These are phyloP conservation scores for Pseudonectria foliicola DNA, from an alignment of 2,329 filamentous ascomycete species.

Conservation along the genomic window DNA sequence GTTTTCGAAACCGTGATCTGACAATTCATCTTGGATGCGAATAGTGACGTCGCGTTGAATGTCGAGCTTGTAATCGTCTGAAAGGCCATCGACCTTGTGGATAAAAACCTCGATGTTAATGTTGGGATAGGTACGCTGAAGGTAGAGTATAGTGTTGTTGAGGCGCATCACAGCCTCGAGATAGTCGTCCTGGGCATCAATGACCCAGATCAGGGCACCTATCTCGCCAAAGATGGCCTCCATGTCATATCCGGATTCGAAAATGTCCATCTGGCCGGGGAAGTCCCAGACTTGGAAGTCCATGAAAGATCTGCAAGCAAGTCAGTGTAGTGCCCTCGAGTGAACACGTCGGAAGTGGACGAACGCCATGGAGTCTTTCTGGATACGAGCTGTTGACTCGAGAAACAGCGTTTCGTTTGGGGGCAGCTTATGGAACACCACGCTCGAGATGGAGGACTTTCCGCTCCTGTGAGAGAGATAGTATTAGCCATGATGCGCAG, in stretches of 20 bases:
- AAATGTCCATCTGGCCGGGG: conserved; percentile 83
- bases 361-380: conserved; percentile 92
- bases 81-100: conserved; percentile 97
- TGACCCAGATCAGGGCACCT: conserved; percentile 94
- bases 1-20: conserved; percentile 87
- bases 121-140: conserved; percentile 81
- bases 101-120: conserved; percentile 99
- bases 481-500: conserved; percentile 2
- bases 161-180: conserved; percentile 82
- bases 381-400: conserved; percentile 88
- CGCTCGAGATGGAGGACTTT: conserved; percentile 96
- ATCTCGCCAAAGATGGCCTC: conserved; percentile 92
- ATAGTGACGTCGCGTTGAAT: conserved; percentile 96
- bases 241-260: conserved; percentile 81
- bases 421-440: conserved; percentile 97
- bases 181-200: conserved; percentile 97
- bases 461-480: conserved; percentile 67
- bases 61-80: conserved; percentile 92
- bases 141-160: conserved; percentile 80
- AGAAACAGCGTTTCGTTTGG: conserved; percentile 93
- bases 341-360: conserved; percentile 25
- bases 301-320: conserved; percentile 75
- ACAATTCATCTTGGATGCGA: conserved; percentile 91
- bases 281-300: conserved; percentile 99
- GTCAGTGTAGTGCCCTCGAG: conserved; percentile 3